Evolutionary conservation across 73 alveolate genomes (phyloP).

Genomic region (Stentor coeruleus): DNA sequence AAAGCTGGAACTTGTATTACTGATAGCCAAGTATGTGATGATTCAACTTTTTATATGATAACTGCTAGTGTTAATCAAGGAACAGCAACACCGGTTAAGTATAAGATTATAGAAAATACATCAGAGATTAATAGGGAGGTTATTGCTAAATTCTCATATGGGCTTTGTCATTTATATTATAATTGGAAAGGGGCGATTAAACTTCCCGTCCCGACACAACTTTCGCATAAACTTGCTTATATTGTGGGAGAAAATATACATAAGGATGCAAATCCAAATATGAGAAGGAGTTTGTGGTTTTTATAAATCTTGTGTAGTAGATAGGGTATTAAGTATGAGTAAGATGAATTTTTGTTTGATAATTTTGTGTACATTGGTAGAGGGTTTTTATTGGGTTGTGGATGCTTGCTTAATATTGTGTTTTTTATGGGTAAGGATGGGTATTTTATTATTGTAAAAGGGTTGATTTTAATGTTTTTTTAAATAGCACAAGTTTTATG

Average conservation of each 20-base stretch:
- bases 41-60: constrained; percentile 72
- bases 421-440: too few relatives aligned
- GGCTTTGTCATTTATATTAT: constrained; percentile 76
- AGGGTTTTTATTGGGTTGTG: too few relatives aligned
- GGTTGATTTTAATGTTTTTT: too few relatives aligned
- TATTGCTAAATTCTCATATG: constrained; percentile 73
- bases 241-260: constrained; percentile 7
- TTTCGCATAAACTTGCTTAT: constrained; percentile 69
- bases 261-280: too few relatives aligned
- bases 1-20: constrained; percentile 63
- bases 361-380: too few relatives aligned
- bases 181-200: constrained; percentile 85
- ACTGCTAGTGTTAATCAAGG: constrained; percentile 80
- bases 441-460: too few relatives aligned
- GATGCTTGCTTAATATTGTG: too few relatives aligned
- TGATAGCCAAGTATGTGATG: constrained; percentile 46
- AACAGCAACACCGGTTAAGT: constrained; percentile 79
- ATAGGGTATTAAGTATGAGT: too few relatives aligned
- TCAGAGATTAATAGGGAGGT: constrained; percentile 4
- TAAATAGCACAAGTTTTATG: too few relatives aligned
- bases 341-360: too few relatives aligned
- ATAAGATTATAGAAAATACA: constrained; percentile 56
- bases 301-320: too few relatives aligned
- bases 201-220: constrained; percentile 85
- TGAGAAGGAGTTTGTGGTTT: too few relatives aligned